Conservation (phyloP, 1,284 basidiomycete genomes). For the Ustilago xerochloae region DNA sequence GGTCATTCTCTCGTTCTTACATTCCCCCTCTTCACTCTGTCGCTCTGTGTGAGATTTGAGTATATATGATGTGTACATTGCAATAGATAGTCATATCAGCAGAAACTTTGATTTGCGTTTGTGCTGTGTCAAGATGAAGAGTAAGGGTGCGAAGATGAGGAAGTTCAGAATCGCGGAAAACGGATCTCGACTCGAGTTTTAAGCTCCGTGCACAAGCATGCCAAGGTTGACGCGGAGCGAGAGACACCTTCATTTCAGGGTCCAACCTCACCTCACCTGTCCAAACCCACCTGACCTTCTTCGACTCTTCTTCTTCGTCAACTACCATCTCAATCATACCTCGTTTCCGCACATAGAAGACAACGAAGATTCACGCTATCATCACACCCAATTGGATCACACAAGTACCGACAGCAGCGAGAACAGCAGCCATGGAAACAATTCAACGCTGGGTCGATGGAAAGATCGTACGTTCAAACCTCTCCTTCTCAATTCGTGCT, state of each 20-base stretch:
- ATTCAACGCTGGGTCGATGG: constrained; percentile 39
- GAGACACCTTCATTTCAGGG: constrained; percentile 5
- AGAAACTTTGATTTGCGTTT: neutral
- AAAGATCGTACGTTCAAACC: constrained; percentile 29
- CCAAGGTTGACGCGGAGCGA: constrained; percentile 12
- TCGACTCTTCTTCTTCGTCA: neutral
- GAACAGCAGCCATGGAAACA: constrained; percentile 26
- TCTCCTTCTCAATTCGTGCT: neutral
- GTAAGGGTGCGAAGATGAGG: neutral
- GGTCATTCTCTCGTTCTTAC: constrained; percentile 50
- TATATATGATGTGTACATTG: neutral
- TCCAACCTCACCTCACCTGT: neutral
- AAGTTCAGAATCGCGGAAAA: neutral
- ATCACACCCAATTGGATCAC: too few relatives aligned
- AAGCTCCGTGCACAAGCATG: neutral
- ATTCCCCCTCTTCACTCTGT: constrained; percentile 2
- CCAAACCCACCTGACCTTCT: neutral
- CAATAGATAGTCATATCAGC: neutral
- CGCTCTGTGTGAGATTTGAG: neutral
- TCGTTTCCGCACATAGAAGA: too few relatives aligned
- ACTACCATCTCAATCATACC: neutral
- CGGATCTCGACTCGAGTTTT: neutral
- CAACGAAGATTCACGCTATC: neutral
- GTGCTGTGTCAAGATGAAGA: neutral
- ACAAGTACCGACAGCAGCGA: neutral